These are phyloP conservation scores for Corchorus olitorius DNA, from an alignment of 345 rosid genomes.

Conservation along the genomic window DNA sequence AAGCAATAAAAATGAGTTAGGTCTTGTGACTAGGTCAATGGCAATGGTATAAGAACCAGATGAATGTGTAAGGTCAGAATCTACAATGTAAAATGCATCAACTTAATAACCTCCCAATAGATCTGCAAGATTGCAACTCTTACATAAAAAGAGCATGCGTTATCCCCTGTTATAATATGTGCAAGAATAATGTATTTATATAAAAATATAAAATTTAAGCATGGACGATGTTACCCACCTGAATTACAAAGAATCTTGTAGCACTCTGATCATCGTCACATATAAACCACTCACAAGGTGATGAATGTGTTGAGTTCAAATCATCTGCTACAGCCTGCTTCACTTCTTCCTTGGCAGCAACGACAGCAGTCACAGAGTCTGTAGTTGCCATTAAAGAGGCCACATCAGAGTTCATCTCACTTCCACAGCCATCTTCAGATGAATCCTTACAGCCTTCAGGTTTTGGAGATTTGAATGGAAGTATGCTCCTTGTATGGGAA, in stretches of 20 bases:
- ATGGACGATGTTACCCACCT: constrained; percentile 45
- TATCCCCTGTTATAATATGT: background rate
- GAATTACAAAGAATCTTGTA: constrained; percentile 88
- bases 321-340: constrained; percentile 98
- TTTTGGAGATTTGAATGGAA: constrained; percentile 56
- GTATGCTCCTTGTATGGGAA: constrained; percentile 59
- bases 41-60: background rate
- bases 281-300: constrained; percentile 95
- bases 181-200: background rate
- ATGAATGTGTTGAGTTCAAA: constrained; percentile 64
- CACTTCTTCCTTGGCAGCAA: constrained; percentile 91
- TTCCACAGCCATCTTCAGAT: constrained; percentile 20
- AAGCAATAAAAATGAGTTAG: constrained; percentile 3
- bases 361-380: constrained; percentile 95
- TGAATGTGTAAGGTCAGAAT: background rate
- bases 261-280: constrained; percentile 77
- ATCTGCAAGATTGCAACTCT: background rate
- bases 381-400: constrained; percentile 84
- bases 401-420: constrained; percentile 45
- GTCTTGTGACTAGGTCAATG: background rate
- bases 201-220: background rate
- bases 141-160: background rate
- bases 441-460: constrained; percentile 28
- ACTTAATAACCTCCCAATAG: background rate
- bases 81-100: constrained; percentile 7